Conservation (phyloP, 345 rosid genomes). For the Capsella bursapastoris region DNA sequence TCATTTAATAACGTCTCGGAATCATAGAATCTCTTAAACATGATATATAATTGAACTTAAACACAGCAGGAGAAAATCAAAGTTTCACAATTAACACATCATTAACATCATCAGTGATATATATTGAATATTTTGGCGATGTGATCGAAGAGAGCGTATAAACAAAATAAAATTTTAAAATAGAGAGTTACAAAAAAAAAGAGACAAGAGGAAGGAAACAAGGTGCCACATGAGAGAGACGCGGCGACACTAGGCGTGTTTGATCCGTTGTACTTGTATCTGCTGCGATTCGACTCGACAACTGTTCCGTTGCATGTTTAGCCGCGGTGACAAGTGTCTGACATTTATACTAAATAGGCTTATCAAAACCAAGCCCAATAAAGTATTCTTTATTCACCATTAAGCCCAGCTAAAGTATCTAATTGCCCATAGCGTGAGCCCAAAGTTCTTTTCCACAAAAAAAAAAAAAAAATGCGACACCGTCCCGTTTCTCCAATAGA, state of each 20-base stretch:
- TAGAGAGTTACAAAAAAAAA: background rate
- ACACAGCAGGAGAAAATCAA: background rate
- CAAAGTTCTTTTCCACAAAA: background rate
- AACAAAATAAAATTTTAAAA: background rate
- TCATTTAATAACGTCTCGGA: background rate
- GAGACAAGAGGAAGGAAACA: background rate
- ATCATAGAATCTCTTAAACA: background rate
- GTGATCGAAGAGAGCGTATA: conserved; percentile 10
- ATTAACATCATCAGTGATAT: background rate
- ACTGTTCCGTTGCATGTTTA: conserved; percentile 46
- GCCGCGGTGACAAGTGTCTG: conserved; percentile 26
- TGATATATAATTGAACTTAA: background rate
- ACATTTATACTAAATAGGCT: background rate
- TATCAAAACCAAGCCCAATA: background rate
- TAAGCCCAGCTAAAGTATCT: background rate
- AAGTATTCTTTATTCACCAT: background rate
- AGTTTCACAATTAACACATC: conserved; percentile 2
- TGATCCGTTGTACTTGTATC: conserved; percentile 4
- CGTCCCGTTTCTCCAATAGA: conserved; percentile 1
- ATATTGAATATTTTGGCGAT: background rate
- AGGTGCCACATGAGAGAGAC: conserved; percentile 23
- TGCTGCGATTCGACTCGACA: conserved; percentile 32
- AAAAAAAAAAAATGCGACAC: background rate
- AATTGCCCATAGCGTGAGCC: conserved; percentile 25
- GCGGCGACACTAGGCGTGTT: conserved; percentile 40